phyloP scores from a whole-genome alignment of 2,329 filamentous ascomycete genomes.

The Karstenula rhodostoma region DNA sequence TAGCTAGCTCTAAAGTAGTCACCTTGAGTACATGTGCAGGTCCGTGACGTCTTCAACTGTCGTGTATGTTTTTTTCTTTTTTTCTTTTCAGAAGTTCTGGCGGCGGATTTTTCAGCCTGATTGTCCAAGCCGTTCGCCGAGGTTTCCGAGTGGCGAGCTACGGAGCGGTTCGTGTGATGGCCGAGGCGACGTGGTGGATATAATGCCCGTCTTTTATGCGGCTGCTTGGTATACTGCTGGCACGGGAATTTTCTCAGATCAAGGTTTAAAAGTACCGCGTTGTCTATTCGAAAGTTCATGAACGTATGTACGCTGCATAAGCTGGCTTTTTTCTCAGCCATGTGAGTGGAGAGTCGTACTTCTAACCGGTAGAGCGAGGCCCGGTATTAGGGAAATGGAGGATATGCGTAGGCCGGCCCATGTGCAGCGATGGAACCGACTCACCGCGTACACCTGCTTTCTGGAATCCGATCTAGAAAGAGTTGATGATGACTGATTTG shows the following conservation, averaged over 20 bases:
- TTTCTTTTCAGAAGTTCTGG: too few species aligned
- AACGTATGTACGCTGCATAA: constrained; percentile 32
- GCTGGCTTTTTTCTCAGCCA: constrained; percentile 38
- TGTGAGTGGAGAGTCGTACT: constrained; percentile 21
- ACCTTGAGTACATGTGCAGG: too few species aligned
- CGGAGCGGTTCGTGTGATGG: too few species aligned
- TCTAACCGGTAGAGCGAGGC: neutral
- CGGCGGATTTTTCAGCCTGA: too few species aligned
- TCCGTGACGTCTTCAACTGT: too few species aligned
- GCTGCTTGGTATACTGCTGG: constrained; percentile 12
- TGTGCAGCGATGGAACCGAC: neutral
- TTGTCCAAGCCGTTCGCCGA: too few species aligned
- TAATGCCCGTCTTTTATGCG: neutral
- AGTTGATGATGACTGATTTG: too few species aligned
- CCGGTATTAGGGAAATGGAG: neutral
- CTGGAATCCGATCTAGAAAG: too few species aligned
- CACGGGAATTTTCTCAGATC: constrained; percentile 10
- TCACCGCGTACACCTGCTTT: neutral
- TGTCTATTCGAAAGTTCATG: constrained; percentile 21
- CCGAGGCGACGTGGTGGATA: neutral
- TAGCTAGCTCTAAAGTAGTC: too few species aligned
- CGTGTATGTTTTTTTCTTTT: too few species aligned
- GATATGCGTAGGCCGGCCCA: neutral
- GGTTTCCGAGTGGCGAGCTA: too few species aligned
- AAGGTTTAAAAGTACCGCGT: constrained; percentile 34